phyloP scores from a whole-genome alignment of 441 rosid species.

The Adansonia grandidieri region DNA sequence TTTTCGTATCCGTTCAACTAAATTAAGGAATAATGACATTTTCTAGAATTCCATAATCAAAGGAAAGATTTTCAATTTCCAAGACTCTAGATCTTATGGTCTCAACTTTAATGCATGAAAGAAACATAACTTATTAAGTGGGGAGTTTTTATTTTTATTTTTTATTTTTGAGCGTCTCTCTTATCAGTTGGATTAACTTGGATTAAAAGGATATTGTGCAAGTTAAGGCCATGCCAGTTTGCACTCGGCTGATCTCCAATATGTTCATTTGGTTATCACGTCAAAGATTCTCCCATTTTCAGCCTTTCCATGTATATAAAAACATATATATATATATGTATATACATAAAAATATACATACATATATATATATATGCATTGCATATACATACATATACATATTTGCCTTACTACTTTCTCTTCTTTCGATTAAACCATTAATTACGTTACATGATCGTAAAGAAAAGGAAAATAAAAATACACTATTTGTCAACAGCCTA shows the following conservation, averaged over 20 bases:
- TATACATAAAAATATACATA: too few species aligned
- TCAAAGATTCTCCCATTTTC: background rate
- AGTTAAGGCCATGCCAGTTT: background rate
- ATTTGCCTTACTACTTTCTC: too few species aligned
- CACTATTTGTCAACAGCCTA: background rate
- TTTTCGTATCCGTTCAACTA: background rate
- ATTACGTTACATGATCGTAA: too few species aligned
- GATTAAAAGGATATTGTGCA: too few species aligned
- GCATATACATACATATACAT: too few species aligned
- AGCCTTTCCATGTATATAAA: background rate
- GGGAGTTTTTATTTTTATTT: background rate
- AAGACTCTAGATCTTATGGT: background rate
- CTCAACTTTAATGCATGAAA: constrained; percentile 11
- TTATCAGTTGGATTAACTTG: background rate
- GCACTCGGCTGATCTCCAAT: background rate
- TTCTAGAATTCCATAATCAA: constrained; percentile 1
- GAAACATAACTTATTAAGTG: background rate
- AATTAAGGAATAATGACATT: constrained; percentile 7
- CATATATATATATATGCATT: too few species aligned
- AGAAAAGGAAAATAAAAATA: too few species aligned
- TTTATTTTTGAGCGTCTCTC: background rate
- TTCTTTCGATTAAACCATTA: too few species aligned
- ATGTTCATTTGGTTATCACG: background rate
- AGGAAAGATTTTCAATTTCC: background rate
- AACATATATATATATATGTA: too few species aligned